A percentile compares a stretch with the other conserved stretches of the same genome.
Evolutionary conservation across 768 basidiomycete species (phyloP).

Genomic region (Naganishia friedmannii): DNA sequence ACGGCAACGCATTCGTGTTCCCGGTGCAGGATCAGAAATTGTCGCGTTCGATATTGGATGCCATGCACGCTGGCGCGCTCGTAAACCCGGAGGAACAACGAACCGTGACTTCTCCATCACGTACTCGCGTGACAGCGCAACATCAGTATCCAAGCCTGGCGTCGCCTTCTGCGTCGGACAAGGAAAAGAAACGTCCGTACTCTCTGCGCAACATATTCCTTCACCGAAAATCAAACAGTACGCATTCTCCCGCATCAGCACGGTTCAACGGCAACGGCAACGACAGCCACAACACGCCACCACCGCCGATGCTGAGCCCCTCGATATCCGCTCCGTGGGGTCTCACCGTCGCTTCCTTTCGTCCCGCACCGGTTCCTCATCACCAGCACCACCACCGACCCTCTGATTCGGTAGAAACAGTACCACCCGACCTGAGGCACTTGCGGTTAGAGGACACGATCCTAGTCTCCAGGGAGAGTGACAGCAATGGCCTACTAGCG

Average conservation of each 20-base stretch:
- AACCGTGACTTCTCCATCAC: background rate
- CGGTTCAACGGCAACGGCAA: too few species aligned
- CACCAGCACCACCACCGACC: background rate
- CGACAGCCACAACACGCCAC: background rate
- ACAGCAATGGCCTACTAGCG: conserved; percentile 17
- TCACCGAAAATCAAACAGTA: conserved; percentile 6
- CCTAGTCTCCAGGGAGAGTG: conserved; percentile 3
- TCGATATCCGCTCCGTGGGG: conserved; percentile 26
- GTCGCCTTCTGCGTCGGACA: background rate
- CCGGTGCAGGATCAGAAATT: background rate
- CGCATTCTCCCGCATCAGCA: too few species aligned
- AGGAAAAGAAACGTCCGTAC: conserved; percentile 1
- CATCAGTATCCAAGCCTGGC: background rate
- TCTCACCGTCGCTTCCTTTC: conserved; percentile 22
- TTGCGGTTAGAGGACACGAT: conserved; percentile 18
- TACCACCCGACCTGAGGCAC: conserved; percentile 1
- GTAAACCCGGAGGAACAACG: background rate
- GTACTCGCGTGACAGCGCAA: too few species aligned
- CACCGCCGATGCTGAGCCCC: background rate
- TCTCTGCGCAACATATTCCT: conserved; percentile 11
- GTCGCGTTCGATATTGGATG: too few species aligned
- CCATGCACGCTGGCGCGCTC: background rate
- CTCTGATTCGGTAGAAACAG: too few species aligned
- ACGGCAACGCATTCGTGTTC: background rate
- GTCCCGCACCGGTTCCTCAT: conserved; percentile 13